Conservation (phyloP, 257 asterid genomes). For the Solanum chilense region DNA sequence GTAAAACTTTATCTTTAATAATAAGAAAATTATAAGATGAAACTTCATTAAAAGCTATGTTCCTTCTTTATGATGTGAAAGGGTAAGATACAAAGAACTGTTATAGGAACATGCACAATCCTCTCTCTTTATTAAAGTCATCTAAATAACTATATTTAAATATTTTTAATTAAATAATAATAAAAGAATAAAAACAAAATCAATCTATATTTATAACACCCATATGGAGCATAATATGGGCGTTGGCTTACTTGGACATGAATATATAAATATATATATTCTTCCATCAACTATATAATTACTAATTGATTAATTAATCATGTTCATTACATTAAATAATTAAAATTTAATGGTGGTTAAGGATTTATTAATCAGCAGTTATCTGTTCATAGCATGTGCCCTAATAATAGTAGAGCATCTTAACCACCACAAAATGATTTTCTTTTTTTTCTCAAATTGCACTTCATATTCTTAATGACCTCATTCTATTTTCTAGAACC, state of each 20-base stretch:
- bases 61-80: neutral
- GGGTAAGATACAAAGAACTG: slow-evolving; percentile 10
- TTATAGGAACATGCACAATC: slow-evolving; percentile 1
- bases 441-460: neutral
- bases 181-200: neutral
- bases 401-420: slow-evolving; percentile 18
- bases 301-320: neutral
- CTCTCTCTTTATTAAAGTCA: neutral
- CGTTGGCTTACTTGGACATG: neutral
- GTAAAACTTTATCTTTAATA: neutral
- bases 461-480: neutral
- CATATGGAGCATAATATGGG: neutral
- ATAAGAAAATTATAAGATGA: neutral
- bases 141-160: neutral
- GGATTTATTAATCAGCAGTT: slow-evolving; percentile 11
- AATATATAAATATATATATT: neutral
- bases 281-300: neutral
- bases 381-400: slow-evolving; percentile 20
- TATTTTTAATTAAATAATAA: neutral
- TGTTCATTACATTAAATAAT: neutral
- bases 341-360: neutral
- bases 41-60: neutral
- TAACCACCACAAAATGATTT: slow-evolving; percentile 7
- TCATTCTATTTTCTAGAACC: neutral
- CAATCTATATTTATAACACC: neutral